Evolutionary conservation across 805 yeast genomes (phyloP).

Genomic region (Saccharomycopsis sp.): DNA sequence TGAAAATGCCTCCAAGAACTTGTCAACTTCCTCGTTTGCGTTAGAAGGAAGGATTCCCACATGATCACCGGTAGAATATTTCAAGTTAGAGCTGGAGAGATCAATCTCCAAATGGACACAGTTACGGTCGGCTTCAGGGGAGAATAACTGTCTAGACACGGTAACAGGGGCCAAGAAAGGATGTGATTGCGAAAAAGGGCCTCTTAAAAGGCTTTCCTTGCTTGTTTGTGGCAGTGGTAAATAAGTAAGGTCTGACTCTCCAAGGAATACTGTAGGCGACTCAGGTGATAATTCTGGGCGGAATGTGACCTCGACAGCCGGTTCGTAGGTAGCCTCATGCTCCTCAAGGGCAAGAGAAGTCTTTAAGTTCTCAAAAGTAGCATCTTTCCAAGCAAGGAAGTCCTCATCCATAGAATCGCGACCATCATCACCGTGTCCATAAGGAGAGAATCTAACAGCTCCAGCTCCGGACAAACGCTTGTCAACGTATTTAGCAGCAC

Average conservation of each 20-base stretch:
- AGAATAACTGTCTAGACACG: slow-evolving; percentile 63
- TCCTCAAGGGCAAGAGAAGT: slow-evolving; percentile 64
- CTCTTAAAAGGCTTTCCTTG: slow-evolving; percentile 34
- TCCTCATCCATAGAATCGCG: slow-evolving; percentile 93
- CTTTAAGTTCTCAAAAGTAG: slow-evolving; percentile 58
- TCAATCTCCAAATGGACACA: slow-evolving; percentile 92
- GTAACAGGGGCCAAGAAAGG: slow-evolving; percentile 75
- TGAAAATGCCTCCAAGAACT: slow-evolving; percentile 58
- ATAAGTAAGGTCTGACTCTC: slow-evolving; percentile 72
- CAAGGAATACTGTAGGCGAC: slow-evolving; percentile 49
- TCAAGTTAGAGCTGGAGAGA: slow-evolving; percentile 61
- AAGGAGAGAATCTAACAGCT: slow-evolving; percentile 65
- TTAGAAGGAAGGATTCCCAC: slow-evolving; percentile 93
- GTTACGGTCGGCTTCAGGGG: slow-evolving; percentile 46
- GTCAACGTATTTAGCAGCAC: slow-evolving; percentile 58
- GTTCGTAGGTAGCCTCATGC: slow-evolving; percentile 72
- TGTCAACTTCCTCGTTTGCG: slow-evolving; percentile 64
- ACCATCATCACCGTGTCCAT: slow-evolving; percentile 95
- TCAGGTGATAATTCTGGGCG: slow-evolving; percentile 34
- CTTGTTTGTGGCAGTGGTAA: slow-evolving; percentile 30
- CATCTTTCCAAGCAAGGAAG: slow-evolving; percentile 87
- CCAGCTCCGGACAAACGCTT: slow-evolving; percentile 53
- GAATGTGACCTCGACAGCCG: slow-evolving; percentile 45
- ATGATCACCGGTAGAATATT: slow-evolving; percentile 94
- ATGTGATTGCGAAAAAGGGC: slow-evolving; percentile 75